phyloP scores from a whole-genome alignment of 108 stramenopile species.

The Discostella stelligeroides region DNA sequence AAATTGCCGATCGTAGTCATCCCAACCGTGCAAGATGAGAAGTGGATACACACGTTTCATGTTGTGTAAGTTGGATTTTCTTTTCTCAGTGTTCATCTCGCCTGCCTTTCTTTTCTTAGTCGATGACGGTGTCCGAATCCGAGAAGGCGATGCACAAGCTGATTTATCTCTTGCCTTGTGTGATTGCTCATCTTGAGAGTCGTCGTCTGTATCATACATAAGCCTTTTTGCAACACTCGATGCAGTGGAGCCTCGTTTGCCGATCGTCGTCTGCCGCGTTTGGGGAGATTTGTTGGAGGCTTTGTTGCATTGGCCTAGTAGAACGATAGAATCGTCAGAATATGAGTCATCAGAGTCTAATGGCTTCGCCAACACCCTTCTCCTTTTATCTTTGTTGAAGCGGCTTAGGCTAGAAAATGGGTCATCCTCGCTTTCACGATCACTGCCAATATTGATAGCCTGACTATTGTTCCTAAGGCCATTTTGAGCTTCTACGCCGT shows the following conservation, averaged over 20 bases:
- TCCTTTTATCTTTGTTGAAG: constrained; percentile 10
- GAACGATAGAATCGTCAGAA: constrained; percentile 15
- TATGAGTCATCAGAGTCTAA: constrained; percentile 5
- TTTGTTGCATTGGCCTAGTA: not conserved
- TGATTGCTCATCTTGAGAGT: constrained; percentile 12
- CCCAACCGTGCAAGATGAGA: constrained; percentile 35
- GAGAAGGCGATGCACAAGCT: constrained; percentile 2
- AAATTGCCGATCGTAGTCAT: constrained; percentile 23
- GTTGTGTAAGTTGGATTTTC: not conserved
- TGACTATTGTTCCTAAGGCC: not conserved
- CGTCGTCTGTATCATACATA: not conserved
- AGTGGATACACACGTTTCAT: not conserved
- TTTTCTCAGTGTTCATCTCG: constrained; percentile 6
- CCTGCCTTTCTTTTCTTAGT: not conserved
- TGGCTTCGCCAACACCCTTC: not conserved
- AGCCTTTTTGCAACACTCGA: constrained; percentile 5
- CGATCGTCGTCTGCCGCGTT: not conserved
- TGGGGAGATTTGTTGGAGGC: not conserved
- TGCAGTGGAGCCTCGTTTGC: constrained; percentile 1
- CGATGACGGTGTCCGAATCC: not conserved
- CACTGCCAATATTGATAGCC: not conserved
- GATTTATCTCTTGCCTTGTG: constrained; percentile 5
- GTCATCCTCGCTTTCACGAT: constrained; percentile 2
- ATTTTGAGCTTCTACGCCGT: not conserved
- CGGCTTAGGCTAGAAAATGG: not conserved